A percentile compares a stretch with the other conserved stretches of the same genome.
phyloP scores from a whole-genome alignment of 2,329 filamentous ascomycete species.

The Neofusicoccum umdonicola region DNA sequence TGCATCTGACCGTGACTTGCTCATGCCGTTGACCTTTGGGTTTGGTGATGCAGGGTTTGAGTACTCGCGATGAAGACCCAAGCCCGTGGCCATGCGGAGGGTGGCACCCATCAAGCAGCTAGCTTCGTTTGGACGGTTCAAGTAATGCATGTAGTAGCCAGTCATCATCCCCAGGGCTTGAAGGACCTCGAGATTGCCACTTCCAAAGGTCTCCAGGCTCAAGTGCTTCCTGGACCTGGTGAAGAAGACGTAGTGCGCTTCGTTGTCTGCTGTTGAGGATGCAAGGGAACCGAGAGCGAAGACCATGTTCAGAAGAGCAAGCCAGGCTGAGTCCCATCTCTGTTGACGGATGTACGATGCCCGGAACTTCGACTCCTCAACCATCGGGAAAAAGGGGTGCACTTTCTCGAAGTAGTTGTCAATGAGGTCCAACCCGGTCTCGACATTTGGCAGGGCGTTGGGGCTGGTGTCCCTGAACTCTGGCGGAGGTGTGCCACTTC shows the following conservation, averaged over 20 bases:
- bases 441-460: constrained; percentile 54
- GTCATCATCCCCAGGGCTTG: constrained; percentile 70
- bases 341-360: constrained; percentile 62
- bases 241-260: constrained; percentile 69
- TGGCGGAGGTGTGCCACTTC: constrained; percentile 36
- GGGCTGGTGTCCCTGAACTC: constrained; percentile 32
- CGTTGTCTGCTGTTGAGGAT: constrained; percentile 61
- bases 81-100: constrained; percentile 69
- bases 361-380: constrained; percentile 70
- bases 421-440: constrained; percentile 66
- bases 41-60: constrained; percentile 28
- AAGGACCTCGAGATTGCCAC: constrained; percentile 69
- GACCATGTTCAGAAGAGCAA: constrained; percentile 72
- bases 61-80: constrained; percentile 69
- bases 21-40: neutral
- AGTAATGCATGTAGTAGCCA: constrained; percentile 75
- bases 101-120: constrained; percentile 70
- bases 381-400: constrained; percentile 69
- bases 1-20: neutral
- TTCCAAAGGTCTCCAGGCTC: constrained; percentile 65
- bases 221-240: constrained; percentile 65
- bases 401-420: constrained; percentile 75
- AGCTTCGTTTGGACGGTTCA: constrained; percentile 74
- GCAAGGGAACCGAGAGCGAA: constrained; percentile 73
- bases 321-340: constrained; percentile 66